Base-by-base conservation (phyloP, 2,329 filamentous ascomycete genomes). In the Alternaria tenuissima region DNA sequence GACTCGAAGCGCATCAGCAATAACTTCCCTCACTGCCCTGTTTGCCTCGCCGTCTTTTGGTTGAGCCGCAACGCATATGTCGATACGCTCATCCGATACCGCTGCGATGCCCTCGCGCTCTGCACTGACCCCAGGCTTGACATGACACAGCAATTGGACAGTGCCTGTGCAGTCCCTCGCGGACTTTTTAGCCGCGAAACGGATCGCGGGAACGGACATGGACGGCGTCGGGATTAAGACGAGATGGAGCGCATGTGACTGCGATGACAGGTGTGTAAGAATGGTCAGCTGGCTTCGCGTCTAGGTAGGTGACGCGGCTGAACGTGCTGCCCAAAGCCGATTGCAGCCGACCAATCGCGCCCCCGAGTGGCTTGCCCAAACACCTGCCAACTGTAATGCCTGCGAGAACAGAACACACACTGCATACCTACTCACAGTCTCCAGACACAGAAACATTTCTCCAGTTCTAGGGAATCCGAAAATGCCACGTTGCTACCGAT, bases 41-140 rank as follows among this genome's bases (percentile, higher is more conserved):
- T 92, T 92, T 5, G 90, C 87, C 71, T 91, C 88, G 14, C 89
- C 89, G 14, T 91, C 88, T 61, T 84, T 83, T 11, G 90, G 83
- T 64, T 85, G 88, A 0, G 88, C 89, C 0, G 89, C 79, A 3
- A 92, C 89, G 48, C 88, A 89, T 1, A 93, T 75, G 61, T 90
- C 85, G 47, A 92, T 83, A 2, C 79, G 79, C 7, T 86, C 82
- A 24, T 87, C 82, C 0, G 84, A 83, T 4, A 92, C 76, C 0
- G 82, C 81, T 3, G 80, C 72, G 44, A 92, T 81, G 14, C 89
- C 89, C 67, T 91, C 85, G 34, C 88, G 85, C 24, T 81, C 81
- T 28, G 85, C 87, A 72, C 82, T 87, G 12, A 86, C 85, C 4
- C 89, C 88, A 0, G 90, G 88, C 62, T 90, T 91, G 57, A 92